A percentile compares a stretch with the other conserved stretches of the same genome.
These are phyloP conservation scores for Boletus subcaerulescens DNA, from an alignment of 768 basidiomycete species.

Conservation along the genomic window DNA sequence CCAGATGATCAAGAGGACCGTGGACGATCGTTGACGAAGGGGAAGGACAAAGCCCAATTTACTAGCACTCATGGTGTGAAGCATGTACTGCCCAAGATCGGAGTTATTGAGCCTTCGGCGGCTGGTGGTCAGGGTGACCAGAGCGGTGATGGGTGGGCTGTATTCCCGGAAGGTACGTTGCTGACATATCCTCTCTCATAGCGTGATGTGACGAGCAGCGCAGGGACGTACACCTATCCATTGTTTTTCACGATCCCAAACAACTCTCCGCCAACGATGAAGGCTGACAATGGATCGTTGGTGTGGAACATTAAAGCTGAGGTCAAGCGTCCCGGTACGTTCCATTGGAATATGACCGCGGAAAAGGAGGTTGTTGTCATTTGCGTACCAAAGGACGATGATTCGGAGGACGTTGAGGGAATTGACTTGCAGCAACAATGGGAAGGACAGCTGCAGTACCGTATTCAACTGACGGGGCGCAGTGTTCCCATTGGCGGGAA, in stretches of 20 bases:
- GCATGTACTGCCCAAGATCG: conserved; percentile 21
- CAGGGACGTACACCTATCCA: conserved; percentile 91
- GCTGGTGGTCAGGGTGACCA: conserved; percentile 23
- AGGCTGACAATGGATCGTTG: conserved; percentile 73
- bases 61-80: background rate
- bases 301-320: conserved; percentile 77
- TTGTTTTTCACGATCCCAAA: conserved; percentile 87
- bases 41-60: conserved; percentile 29
- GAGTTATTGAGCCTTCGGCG: conserved; percentile 31
- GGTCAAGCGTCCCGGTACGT: conserved; percentile 78
- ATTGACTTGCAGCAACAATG: conserved; percentile 86
- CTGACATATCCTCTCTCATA: conserved; percentile 12
- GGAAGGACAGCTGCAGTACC: conserved; percentile 85
- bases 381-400: conserved; percentile 52
- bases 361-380: conserved; percentile 73
- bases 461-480: conserved; percentile 69
- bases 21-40: conserved; percentile 30
- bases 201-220: conserved; percentile 46
- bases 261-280: conserved; percentile 72
- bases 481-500: conserved; percentile 81
- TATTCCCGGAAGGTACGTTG: conserved; percentile 75
- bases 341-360: conserved; percentile 69
- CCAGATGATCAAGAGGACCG: conserved; percentile 14
- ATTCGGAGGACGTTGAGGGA: conserved; percentile 63
- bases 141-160: conserved; percentile 66